Evolutionary conservation across 192 early-diverging fungal genomes (phyloP), one percentile per base, ranked within the genome.

Genomic region (Anaeromyces robustus): DNA sequence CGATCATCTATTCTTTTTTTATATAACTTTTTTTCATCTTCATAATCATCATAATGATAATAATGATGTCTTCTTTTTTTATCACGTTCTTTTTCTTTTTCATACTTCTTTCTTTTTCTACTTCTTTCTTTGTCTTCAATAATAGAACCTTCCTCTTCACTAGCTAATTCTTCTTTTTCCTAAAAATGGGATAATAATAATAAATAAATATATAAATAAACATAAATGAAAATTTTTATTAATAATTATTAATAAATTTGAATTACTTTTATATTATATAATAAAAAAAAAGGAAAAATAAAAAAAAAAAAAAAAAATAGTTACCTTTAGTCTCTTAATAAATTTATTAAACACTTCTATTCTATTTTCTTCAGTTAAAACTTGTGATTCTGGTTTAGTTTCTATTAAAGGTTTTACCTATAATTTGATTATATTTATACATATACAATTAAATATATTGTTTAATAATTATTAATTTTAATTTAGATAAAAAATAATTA

Each of bases 341-440:
- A 89, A 91, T 82, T 89, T 90, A 37, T 94, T 90, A 85, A 96
- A 98, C 14, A 92, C 89, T 84, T 91, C 89, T 37, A 90, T 86
- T 22, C 92, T 85, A 79, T 86, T 87, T 12, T 87, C 80, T 78
- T 95, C 94, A 12, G 90, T 92, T 78, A 98, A 80, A 11, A 87
- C 91, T 29, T 84, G 83, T 82, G 88, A 96, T 81, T 95, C 95
- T 4, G 87, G 84, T 12, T 86, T 85, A 30, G 86, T 83, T 41
- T 86, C 87, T 2, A 93, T 78, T 18, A 81, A 30, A 30, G 86
- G 81, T 30, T 80, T 29, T 29, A 92, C 85, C 84, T 85, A 34
- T 43, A 30, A 18, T 29, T 79, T 52, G 78, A 43, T 18, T 39
- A 81, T 19, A 78, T 18, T 77, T 81, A 82, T 16, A 85, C 30